These are phyloP conservation scores for Escallonia rubra DNA, from an alignment of 129 eudicot genomes.

Conservation along the genomic window DNA sequence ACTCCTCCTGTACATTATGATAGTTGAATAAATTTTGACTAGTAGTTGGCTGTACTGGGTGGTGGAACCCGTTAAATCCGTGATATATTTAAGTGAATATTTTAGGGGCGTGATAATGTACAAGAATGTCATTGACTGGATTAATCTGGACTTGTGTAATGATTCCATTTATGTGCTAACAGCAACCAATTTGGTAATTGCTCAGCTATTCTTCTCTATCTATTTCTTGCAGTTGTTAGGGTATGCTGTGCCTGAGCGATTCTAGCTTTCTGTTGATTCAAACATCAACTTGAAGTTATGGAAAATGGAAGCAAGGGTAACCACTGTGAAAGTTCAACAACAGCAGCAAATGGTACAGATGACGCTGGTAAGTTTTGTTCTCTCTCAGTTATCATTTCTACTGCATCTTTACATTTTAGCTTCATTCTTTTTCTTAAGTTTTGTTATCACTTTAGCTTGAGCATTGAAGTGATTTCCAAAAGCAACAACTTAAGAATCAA, in stretches of 20 bases:
- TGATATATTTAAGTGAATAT: no score
- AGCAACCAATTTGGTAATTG: neutral
- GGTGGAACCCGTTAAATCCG: no score
- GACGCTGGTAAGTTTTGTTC: neutral
- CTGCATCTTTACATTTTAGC: neutral
- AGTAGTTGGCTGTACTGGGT: no score
- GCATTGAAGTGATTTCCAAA: no score
- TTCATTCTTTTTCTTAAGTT: neutral
- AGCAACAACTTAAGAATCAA: no score
- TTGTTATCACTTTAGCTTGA: neutral
- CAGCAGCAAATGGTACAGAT: neutral
- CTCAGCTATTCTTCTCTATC: neutral
- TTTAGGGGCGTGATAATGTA: no score
- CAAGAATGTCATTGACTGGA: no score
- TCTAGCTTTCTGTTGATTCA: neutral
- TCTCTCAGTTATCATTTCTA: neutral
- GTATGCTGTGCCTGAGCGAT: neutral
- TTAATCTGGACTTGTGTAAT: no score
- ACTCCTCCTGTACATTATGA: no score
- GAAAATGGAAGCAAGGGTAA: constrained; percentile 6
- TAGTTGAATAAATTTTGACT: no score
- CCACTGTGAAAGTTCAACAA: constrained; percentile 1
- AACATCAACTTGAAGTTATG: neutral
- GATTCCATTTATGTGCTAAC: neutral
- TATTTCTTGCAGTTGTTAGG: neutral